Evolutionary conservation across 352 stramenopile species (phyloP).

Genomic region (Aphanomyces stellatus): DNA sequence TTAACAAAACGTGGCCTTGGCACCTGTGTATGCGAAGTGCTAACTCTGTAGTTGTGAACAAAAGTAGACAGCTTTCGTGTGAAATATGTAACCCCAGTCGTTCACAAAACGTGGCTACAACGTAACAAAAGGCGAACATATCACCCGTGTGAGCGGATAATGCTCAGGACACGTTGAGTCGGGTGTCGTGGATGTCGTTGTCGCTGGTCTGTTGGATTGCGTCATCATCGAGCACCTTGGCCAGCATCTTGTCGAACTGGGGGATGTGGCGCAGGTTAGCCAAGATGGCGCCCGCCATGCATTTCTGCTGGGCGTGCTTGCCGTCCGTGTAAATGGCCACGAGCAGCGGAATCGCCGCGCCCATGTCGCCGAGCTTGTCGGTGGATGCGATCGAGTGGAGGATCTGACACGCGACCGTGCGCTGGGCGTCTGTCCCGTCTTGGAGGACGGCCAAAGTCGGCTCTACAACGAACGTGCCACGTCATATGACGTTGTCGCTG

Average conservation of each 20-base stretch:
- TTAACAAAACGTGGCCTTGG: too few relatives aligned
- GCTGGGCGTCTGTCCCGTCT: conserved; percentile 2
- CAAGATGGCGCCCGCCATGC: not conserved
- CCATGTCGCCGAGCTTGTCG: conserved; percentile 1
- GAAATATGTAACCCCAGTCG: too few relatives aligned
- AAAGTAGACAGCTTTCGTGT: not conserved
- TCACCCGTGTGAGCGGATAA: too few relatives aligned
- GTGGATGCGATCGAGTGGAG: conserved; percentile 1
- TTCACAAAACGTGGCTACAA: too few relatives aligned
- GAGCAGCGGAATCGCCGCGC: not conserved
- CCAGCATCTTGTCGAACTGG: too few relatives aligned
- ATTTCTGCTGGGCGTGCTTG: not conserved
- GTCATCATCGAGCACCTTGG: too few relatives aligned
- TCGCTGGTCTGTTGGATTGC: too few relatives aligned
- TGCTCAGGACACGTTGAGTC: too few relatives aligned
- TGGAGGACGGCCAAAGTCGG: not conserved
- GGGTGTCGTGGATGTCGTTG: too few relatives aligned
- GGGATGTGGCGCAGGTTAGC: conserved; percentile 10
- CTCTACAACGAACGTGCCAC: not conserved
- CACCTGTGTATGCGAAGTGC: too few relatives aligned
- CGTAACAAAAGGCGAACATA: too few relatives aligned
- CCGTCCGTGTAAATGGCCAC: conserved; percentile 8
- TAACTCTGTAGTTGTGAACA: too few relatives aligned
- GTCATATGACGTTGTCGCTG: not conserved
- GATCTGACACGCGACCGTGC: not conserved